Percentiles rank a stretch among this genome's conserved stretches.
Conservation (phyloP, 2,329 filamentous ascomycete species). For the Phoma herbarum region DNA sequence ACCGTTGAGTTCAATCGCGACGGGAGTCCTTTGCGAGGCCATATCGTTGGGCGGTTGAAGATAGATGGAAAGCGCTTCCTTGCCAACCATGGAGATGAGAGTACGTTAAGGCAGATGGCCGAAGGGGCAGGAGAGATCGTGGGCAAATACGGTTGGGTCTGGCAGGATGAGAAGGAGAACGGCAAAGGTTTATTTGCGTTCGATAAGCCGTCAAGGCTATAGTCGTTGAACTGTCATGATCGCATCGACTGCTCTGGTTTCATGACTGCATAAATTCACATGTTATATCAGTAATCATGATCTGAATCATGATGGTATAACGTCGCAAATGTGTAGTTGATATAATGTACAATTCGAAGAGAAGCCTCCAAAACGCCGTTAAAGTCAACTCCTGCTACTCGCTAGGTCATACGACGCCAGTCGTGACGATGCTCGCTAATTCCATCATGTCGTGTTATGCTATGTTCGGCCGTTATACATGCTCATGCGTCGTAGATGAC, state of each 20-base stretch:
- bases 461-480: conserved; percentile 22
- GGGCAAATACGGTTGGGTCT: conserved; percentile 59
- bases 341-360: conserved; percentile 18
- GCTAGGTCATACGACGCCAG: conserved; percentile 5
- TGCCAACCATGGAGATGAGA: conserved; percentile 64
- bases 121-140: conserved; percentile 58
- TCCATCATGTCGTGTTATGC: conserved; percentile 21
- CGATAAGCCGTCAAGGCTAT: conserved; percentile 26
- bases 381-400: conserved; percentile 1
- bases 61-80: conserved; percentile 61
- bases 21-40: conserved; percentile 58
- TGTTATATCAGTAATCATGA: background rate
- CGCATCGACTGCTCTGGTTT: background rate
- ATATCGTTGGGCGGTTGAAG: conserved; percentile 63
- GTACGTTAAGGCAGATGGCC: conserved; percentile 57
- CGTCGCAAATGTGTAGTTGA: background rate
- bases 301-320: background rate
- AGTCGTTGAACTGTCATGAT: background rate
- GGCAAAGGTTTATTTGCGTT: conserved; percentile 45
- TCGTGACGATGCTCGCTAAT: conserved; percentile 19
- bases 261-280: background rate
- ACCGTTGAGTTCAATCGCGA: conserved; percentile 66
- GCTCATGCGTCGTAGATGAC: conserved; percentile 18
- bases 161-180: conserved; percentile 37
- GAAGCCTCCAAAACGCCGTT: conserved; percentile 11